A percentile compares a stretch with the other conserved stretches of the same genome.
phyloP scores from a whole-genome alignment of 2,329 filamentous ascomycete species.

The Claviceps humidiphila region DNA sequence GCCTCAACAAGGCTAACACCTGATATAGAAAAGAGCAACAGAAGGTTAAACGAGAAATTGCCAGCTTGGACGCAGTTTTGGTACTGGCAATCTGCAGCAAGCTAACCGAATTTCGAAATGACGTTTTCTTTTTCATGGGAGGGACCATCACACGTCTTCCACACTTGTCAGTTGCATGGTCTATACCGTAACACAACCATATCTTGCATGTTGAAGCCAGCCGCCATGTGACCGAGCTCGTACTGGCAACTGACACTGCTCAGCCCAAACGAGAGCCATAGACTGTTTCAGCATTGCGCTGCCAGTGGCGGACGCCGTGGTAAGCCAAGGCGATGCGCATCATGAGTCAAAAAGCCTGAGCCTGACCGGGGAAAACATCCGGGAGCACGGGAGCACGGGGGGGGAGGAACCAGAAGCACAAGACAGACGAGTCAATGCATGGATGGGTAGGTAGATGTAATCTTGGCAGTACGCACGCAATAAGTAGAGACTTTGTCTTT shows the following conservation, averaged over 20 bases:
- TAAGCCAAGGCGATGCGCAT: background rate
- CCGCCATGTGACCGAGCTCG: background rate
- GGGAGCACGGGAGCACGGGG: background rate
- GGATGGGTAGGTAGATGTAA: background rate
- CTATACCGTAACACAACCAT: background rate
- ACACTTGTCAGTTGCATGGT: background rate
- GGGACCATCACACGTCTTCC: background rate
- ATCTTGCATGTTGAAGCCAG: slow-evolving; percentile 3
- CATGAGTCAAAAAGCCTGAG: background rate
- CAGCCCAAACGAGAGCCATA: background rate
- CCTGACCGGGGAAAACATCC: background rate
- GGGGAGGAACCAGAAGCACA: background rate
- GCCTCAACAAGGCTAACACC: no score
- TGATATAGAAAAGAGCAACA: no score
- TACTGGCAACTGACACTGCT: background rate
- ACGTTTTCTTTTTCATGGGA: no score
- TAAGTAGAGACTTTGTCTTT: no score
- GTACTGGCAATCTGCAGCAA: no score
- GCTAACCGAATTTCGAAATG: no score
- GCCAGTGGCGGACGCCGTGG: background rate
- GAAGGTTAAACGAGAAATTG: no score
- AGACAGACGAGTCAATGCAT: background rate
- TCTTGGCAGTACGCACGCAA: background rate
- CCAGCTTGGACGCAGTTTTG: no score
- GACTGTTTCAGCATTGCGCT: background rate